These are phyloP conservation scores for Saitozyma sp. DNA, from an alignment of 768 basidiomycete genomes.

Conservation along the genomic window DNA sequence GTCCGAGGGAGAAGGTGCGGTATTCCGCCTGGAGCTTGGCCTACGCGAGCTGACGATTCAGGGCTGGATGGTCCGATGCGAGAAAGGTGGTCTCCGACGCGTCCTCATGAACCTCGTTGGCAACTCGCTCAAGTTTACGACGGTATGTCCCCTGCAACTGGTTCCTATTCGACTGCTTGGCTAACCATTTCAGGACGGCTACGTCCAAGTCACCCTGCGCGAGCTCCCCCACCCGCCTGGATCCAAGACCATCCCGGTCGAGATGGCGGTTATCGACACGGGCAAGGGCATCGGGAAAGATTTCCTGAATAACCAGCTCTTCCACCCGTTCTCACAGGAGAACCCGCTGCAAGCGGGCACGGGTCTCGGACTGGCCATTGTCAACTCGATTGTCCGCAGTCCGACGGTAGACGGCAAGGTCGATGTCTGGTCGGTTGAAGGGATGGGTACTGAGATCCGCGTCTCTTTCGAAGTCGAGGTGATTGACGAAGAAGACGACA, in stretches of 20 bases:
- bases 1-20: conserved; percentile 64
- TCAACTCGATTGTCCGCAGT: conserved; percentile 85
- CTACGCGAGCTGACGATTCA: conserved; percentile 48
- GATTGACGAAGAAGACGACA: conserved; percentile 55
- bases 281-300: conserved; percentile 95
- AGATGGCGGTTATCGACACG: conserved; percentile 81
- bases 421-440: conserved; percentile 90
- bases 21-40: conserved; percentile 1
- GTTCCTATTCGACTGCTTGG: not conserved
- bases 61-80: conserved; percentile 85
- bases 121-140: conserved; percentile 89
- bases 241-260: conserved; percentile 65
- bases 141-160: conserved; percentile 57
- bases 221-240: conserved; percentile 64
- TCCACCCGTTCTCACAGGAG: conserved; percentile 96
- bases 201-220: conserved; percentile 78
- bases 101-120: conserved; percentile 94
- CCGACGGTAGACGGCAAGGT: conserved; percentile 85
- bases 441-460: conserved; percentile 85
- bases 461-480: conserved; percentile 75
- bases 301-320: conserved; percentile 91
- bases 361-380: conserved; percentile 90
- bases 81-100: conserved; percentile 87
- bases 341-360: conserved; percentile 91
- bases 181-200: conserved; percentile 65